phyloP scores from a whole-genome alignment of 2,329 filamentous ascomycete species.

The Chaetomium sp. region DNA sequence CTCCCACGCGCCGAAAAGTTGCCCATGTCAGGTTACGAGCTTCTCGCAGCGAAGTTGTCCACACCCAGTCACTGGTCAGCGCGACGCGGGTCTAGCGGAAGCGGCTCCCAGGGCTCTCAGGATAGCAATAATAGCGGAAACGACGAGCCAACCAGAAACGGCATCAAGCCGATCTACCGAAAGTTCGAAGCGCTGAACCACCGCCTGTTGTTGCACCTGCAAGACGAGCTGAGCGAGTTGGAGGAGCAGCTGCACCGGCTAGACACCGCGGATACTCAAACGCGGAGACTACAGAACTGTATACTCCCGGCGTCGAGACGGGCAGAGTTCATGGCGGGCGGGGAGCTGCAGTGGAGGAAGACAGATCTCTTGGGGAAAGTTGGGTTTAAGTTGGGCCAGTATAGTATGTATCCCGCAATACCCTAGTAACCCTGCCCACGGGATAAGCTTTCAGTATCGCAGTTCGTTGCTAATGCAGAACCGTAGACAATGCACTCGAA shows the following conservation, averaged over 20 bases:
- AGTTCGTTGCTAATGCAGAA: neutral
- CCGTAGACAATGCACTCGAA: constrained; percentile 49
- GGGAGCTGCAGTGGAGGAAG: constrained; percentile 53
- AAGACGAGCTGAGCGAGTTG: constrained; percentile 76
- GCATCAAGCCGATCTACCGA: constrained; percentile 63
- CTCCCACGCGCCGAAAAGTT: constrained; percentile 37
- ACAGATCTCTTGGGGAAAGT: constrained; percentile 56
- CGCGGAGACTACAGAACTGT: constrained; percentile 35
- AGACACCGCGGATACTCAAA: constrained; percentile 53
- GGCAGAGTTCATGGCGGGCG: constrained; percentile 46
- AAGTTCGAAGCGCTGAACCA: constrained; percentile 79
- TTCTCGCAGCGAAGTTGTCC: constrained; percentile 50
- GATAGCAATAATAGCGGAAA: no score
- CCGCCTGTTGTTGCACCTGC: constrained; percentile 71
- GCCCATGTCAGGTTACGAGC: constrained; percentile 54
- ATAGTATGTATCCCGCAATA: constrained; percentile 44
- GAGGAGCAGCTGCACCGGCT: constrained; percentile 69
- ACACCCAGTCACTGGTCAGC: neutral
- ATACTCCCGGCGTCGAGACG: constrained; percentile 55
- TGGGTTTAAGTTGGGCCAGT: constrained; percentile 60
- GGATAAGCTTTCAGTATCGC: no score
- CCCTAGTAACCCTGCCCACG: no score
- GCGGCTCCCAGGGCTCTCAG: no score
- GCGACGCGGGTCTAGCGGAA: neutral
- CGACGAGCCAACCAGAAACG: constrained; percentile 17